phyloP scores from a whole-genome alignment of 805 yeast species.

The Debaryomyces castellii region DNA sequence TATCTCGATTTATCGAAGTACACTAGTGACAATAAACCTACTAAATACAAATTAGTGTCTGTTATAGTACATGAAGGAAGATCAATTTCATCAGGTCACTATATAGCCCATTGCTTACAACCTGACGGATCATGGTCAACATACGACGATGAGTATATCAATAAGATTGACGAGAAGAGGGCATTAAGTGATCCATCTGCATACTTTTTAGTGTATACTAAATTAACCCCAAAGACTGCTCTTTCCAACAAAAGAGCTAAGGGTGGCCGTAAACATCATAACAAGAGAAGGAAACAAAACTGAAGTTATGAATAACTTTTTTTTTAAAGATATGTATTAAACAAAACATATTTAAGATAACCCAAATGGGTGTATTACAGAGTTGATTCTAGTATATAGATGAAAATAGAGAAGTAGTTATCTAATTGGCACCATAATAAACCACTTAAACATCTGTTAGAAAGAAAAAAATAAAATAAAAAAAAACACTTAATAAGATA shows the following conservation, averaged over 20 bases:
- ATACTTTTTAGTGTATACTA: constrained; percentile 82
- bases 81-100: constrained; percentile 89
- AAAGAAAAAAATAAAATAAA: not conserved
- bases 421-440: not conserved
- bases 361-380: not conserved
- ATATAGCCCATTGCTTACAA: constrained; percentile 85
- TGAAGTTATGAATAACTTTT: not conserved
- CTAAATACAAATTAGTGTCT: constrained; percentile 67
- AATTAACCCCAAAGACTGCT: constrained; percentile 57
- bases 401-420: not conserved
- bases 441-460: not conserved
- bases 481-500: not conserved
- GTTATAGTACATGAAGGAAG: constrained; percentile 95
- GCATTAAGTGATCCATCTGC: constrained; percentile 87
- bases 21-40: constrained; percentile 30
- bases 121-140: constrained; percentile 92
- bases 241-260: constrained; percentile 7
- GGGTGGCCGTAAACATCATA: not conserved
- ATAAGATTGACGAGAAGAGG: constrained; percentile 65
- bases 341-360: not conserved
- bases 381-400: not conserved
- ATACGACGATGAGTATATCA: constrained; percentile 90
- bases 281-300: not conserved
- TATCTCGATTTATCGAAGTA: constrained; percentile 70
- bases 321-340: not conserved